Percentiles rank a stretch among this genome's conserved stretches.
phyloP scores from a whole-genome alignment of 208 protist genomes.

The Tritrichomonas musculus region DNA sequence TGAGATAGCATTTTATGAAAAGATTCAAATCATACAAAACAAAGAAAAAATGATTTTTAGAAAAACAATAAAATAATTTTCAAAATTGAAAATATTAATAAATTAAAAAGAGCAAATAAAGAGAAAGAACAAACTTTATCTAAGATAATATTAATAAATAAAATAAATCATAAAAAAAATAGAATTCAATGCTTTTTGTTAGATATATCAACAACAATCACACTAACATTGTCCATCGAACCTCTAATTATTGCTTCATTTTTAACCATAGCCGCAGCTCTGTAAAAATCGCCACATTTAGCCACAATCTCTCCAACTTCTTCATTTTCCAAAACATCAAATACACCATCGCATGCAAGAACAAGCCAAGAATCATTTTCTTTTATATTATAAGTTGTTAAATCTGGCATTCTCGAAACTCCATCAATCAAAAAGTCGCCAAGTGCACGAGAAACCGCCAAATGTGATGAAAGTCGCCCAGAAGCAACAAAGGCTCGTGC shows the following conservation, averaged over 20 bases:
- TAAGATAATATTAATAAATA: neutral
- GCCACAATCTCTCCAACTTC: neutral
- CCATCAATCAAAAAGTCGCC: neutral
- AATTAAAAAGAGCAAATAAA: too few species aligned
- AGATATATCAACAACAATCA: slow-evolving; percentile 21
- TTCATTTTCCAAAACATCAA: slow-evolving; percentile 4
- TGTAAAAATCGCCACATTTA: neutral
- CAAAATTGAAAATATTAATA: too few species aligned
- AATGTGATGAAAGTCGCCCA: neutral
- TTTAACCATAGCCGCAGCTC: neutral
- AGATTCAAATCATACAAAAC: too few species aligned
- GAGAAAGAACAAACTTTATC: too few species aligned
- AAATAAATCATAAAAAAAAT: neutral
- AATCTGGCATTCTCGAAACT: neutral
- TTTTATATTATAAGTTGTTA: neutral
- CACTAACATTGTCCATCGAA: neutral
- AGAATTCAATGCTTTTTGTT: neutral
- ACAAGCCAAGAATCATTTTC: neutral
- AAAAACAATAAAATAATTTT: too few species aligned
- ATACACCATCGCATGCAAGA: neutral
- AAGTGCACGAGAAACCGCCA: neutral
- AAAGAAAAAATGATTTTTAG: too few species aligned
- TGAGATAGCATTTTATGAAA: too few species aligned
- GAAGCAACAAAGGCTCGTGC: neutral
- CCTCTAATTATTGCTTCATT: neutral